A percentile compares a stretch with the other conserved stretches of the same genome.
Conservation (phyloP, 176 grass and related monocot genomes). For the Lolium multiflorum region DNA sequence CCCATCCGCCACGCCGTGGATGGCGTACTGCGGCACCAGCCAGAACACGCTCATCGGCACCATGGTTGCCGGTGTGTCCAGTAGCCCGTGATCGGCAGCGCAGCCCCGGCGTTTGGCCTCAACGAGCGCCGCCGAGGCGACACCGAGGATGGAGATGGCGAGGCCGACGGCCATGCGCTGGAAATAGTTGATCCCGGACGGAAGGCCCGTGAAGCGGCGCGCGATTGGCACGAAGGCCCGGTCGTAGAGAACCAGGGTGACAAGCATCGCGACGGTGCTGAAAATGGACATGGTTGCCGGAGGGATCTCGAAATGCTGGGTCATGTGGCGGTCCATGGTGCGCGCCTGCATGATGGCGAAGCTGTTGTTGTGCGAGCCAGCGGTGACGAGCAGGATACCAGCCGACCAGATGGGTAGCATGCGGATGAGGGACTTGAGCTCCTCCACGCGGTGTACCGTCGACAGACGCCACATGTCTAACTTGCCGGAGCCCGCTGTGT, state of each 20-base stretch:
- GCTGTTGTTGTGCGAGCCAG: constrained; percentile 34
- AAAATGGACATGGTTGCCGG: constrained; percentile 72
- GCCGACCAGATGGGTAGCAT: constrained; percentile 65
- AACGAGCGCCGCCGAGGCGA: constrained; percentile 65
- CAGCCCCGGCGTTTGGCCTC: constrained; percentile 57
- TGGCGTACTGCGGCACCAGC: constrained; percentile 81
- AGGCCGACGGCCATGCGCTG: constrained; percentile 80
- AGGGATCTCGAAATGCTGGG: constrained; percentile 53
- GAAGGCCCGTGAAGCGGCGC: constrained; percentile 60
- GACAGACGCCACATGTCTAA: constrained; percentile 60
- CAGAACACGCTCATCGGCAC: constrained; percentile 83
- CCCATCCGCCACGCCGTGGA: constrained; percentile 75
- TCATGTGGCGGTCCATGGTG: constrained; percentile 73
- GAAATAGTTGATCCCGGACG: constrained; percentile 70
- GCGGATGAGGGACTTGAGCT: no score
- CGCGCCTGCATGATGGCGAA: constrained; percentile 66
- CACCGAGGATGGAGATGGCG: constrained; percentile 53
- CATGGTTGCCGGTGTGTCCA: constrained; percentile 31
- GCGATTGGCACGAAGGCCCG: constrained; percentile 63
- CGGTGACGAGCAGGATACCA: constrained; percentile 39
- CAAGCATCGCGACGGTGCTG: constrained; percentile 43
- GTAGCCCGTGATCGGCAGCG: constrained; percentile 52
- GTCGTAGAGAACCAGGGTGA: constrained; percentile 65
- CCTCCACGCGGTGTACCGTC: constrained; percentile 62
- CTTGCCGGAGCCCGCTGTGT: constrained; percentile 37